Conservation (phyloP, 495 filamentous ascomycete genomes). For the Tuber melanosporum region DNA sequence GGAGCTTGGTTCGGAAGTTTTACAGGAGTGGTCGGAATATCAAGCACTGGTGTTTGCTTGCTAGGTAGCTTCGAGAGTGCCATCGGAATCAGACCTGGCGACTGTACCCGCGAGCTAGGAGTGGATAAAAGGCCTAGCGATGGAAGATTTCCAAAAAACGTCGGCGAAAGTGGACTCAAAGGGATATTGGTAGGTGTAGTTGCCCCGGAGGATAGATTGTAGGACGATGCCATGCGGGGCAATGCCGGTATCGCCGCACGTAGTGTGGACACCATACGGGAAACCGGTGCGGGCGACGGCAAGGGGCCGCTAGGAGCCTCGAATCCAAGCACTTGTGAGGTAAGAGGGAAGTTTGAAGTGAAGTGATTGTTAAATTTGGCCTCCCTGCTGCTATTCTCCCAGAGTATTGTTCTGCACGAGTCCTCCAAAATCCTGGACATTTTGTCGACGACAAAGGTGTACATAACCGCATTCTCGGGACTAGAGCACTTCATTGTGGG, state of each 20-base stretch:
- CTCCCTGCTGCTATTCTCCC: constrained; percentile 20
- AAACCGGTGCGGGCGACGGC: background rate
- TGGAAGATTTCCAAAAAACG: background rate
- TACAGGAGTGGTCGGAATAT: background rate
- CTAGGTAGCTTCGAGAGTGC: background rate
- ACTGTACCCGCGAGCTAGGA: background rate
- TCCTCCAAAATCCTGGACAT: constrained; percentile 38
- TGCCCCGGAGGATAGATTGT: background rate
- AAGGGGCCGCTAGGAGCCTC: background rate
- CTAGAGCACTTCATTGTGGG: constrained; percentile 36
- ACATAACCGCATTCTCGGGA: constrained; percentile 25
- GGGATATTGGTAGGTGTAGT: background rate
- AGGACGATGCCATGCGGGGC: background rate
- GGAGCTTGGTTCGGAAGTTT: background rate
- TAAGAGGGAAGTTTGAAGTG: background rate
- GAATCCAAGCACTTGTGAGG: background rate
- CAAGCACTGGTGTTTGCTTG: background rate
- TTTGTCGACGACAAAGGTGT: constrained; percentile 34
- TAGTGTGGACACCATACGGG: background rate
- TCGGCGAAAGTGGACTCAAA: background rate
- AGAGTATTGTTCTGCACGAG: constrained; percentile 31
- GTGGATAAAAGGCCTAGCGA: background rate
- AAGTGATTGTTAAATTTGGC: background rate
- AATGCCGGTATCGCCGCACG: background rate
- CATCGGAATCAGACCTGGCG: background rate